Evolutionary conservation across 2,329 filamentous ascomycete genomes (phyloP), one percentile per base, ranked within the genome.

Genomic region (Xylaria digitata): DNA sequence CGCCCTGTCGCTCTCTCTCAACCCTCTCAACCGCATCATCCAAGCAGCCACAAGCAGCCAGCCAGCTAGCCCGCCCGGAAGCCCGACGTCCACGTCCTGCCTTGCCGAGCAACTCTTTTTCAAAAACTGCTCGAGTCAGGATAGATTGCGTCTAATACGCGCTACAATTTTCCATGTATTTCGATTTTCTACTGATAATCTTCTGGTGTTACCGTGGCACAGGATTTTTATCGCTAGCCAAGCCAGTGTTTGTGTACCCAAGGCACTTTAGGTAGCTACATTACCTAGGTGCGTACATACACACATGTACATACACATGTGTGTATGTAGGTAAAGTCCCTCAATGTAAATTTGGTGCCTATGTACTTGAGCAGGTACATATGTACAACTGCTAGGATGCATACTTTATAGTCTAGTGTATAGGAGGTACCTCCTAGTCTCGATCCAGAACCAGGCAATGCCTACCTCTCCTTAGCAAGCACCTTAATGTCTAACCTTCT

Each of bases 81-180:
- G 34, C 34, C 34, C 34, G 34, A 37, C 34, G 11, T 9, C 34
- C 34, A 53, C 61, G 58, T 46, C 65, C 65, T 46, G 30, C 37
- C 53, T 43, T 55, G 37, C 52, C 52, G 52, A 54, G 52, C 43
- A 13, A 52, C 54, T 52, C 40, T 58, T 58, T 56, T n/a, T 42
- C 13, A 1, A 52, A 11, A 56, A 58, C 52, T 60, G 67, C 57
- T 69, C 67, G 67, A 69, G 64, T 69, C 67, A 67, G 64, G 64
- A 37, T 50, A 48, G 55, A 54, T 63, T 32, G 26, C 50, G 55
- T 63, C 54, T 49, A 40, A 15, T 5, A 40, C 34, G 13, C 6
- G 6, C 9, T 21, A 45, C 43, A 45, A 11, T 45, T 45, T 45
- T 45, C 19, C 11, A 48, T 45, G 42, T n/a, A n/a, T 45, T 26